Conservation (phyloP, 352 stramenopile species). For the Peronospora belbahrii region DNA sequence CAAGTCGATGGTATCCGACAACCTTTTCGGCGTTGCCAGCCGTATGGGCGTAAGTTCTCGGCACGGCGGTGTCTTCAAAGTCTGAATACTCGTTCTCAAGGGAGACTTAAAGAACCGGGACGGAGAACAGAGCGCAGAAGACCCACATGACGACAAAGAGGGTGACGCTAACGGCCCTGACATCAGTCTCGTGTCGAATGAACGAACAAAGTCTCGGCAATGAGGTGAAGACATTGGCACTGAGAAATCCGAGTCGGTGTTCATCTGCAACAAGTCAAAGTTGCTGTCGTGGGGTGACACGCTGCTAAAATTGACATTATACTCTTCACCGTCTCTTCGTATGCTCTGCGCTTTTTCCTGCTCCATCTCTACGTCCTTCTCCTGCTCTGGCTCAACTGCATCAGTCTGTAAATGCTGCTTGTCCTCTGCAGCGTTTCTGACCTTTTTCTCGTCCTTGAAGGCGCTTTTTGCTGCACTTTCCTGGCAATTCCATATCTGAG, state of each 20-base stretch:
- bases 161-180: slow-evolving; percentile 16
- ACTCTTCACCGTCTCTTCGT: slow-evolving; percentile 29
- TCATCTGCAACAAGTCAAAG: slow-evolving; percentile 46
- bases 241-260: slow-evolving; percentile 25
- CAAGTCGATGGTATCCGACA: slow-evolving; percentile 17
- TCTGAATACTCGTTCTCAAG: slow-evolving; percentile 13
- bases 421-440: background rate
- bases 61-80: slow-evolving; percentile 11
- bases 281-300: slow-evolving; percentile 34
- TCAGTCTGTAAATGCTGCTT: slow-evolving; percentile 1
- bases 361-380: slow-evolving; percentile 5
- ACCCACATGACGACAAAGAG: slow-evolving; percentile 16
- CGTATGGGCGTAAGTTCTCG: slow-evolving; percentile 7
- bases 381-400: slow-evolving; percentile 7
- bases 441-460: slow-evolving; percentile 1
- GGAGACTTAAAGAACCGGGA: slow-evolving; percentile 75
- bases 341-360: background rate
- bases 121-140: slow-evolving; percentile 38
- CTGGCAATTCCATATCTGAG: background rate
- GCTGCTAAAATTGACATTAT: slow-evolving; percentile 51
- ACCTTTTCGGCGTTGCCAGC: slow-evolving; percentile 7
- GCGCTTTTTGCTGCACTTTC: background rate
- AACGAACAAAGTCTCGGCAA: slow-evolving; percentile 4
- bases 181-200: background rate
- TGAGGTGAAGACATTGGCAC: slow-evolving; percentile 50